Evolutionary conservation across 2,329 filamentous ascomycete genomes (phyloP).

Genomic region (Fusarium xylarioides): DNA sequence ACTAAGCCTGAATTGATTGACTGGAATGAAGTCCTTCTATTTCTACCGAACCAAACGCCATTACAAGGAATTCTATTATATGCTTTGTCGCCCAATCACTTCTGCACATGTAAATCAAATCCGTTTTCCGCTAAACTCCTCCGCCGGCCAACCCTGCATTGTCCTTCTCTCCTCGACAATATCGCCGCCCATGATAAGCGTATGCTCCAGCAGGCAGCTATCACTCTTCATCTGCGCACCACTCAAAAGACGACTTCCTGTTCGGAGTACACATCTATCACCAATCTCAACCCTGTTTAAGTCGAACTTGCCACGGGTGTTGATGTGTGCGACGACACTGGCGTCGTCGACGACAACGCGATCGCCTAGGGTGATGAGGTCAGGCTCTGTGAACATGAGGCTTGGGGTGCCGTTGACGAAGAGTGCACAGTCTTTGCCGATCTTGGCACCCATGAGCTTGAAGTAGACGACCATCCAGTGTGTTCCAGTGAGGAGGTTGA

Average conservation of each 20-base stretch:
- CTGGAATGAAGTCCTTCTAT: not conserved
- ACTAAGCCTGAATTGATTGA: rapidly evolving
- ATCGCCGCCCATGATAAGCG: constrained; percentile 15
- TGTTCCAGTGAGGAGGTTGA: not conserved
- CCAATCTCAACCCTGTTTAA: constrained; percentile 6
- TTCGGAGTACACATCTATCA: not conserved
- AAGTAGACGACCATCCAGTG: constrained; percentile 5
- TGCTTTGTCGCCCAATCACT: not conserved
- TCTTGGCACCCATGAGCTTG: not conserved
- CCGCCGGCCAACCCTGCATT: constrained; percentile 14
- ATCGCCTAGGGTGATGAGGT: not conserved
- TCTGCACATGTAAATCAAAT: not conserved
- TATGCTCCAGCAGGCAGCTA: constrained; percentile 9
- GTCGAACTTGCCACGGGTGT: constrained; percentile 12
- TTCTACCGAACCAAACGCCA: not conserved
- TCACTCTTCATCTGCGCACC: constrained; percentile 11
- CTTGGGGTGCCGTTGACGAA: not conserved
- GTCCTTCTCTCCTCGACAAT: constrained; percentile 4
- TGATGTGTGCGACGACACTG: constrained; percentile 12
- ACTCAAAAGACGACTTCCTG: constrained; percentile 1
- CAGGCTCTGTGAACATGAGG: constrained; percentile 7
- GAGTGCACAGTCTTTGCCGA: constrained; percentile 2
- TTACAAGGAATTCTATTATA: not conserved
- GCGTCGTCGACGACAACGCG: constrained; percentile 5
- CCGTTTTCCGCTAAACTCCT: not conserved